phyloP scores from a whole-genome alignment of 2,329 filamentous ascomycete genomes.

The Bipolaris sorokiniana region DNA sequence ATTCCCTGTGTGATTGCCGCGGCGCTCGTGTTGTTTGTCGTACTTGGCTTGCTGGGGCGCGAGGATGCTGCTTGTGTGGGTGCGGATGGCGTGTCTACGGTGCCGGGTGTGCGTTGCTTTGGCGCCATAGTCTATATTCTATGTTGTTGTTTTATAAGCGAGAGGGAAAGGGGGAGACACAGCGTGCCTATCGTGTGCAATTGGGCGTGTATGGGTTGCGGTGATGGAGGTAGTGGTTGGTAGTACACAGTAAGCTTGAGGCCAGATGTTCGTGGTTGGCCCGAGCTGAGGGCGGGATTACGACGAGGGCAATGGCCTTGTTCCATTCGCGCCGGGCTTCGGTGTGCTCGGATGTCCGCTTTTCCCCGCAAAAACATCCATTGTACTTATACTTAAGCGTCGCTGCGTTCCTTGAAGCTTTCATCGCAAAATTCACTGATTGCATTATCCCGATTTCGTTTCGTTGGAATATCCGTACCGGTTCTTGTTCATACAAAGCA shows the following conservation, averaged over 20 bases:
- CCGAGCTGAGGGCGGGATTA: conserved; percentile 14
- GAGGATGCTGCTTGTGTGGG: conserved; percentile 19
- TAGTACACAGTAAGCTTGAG: conserved; percentile 25
- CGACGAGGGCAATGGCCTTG: background rate
- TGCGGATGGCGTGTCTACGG: conserved; percentile 19
- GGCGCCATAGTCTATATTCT: conserved; percentile 35
- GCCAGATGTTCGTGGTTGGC: conserved; percentile 30
- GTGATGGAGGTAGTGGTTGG: conserved; percentile 18
- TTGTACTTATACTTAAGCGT: background rate
- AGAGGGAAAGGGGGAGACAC: background rate
- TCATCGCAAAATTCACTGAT: background rate
- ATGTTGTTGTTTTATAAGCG: background rate
- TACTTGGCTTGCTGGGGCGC: conserved; percentile 35
- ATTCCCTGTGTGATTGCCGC: conserved; percentile 70
- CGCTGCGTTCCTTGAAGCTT: background rate
- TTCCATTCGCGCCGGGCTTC: conserved; percentile 5
- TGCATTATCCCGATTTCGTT: background rate
- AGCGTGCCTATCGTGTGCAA: background rate
- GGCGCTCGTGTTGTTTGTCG: conserved; percentile 48
- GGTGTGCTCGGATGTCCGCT: conserved; percentile 19
- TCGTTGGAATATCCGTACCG: background rate
- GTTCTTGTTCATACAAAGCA: background rate
- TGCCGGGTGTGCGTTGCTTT: conserved; percentile 37
- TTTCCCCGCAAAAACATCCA: conserved; percentile 28
- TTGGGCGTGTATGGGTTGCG: conserved; percentile 13